phyloP scores from a whole-genome alignment of 495 filamentous ascomycete genomes.

The Penicillium psychrofluorescens region DNA sequence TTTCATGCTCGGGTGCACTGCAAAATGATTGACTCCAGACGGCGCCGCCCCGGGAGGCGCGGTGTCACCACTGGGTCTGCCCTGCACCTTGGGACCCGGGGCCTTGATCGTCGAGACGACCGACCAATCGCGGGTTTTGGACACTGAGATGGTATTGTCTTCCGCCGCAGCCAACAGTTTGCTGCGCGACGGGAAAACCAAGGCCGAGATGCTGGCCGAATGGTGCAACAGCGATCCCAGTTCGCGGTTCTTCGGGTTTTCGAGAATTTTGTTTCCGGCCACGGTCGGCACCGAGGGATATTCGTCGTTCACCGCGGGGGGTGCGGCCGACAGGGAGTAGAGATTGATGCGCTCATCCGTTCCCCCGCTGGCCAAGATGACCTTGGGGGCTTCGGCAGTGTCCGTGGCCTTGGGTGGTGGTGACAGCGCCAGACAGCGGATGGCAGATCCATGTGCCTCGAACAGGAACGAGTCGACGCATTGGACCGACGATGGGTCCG shows the following conservation, averaged over 20 bases:
- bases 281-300: slow-evolving; percentile 50
- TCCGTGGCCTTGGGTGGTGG: slow-evolving; percentile 54
- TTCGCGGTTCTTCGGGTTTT: slow-evolving; percentile 82
- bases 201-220: slow-evolving; percentile 63
- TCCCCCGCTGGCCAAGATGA: slow-evolving; percentile 81
- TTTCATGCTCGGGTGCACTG: slow-evolving; percentile 92
- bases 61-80: slow-evolving; percentile 85
- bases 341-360: slow-evolving; percentile 93
- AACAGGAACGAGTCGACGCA: slow-evolving; percentile 96
- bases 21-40: slow-evolving; percentile 88
- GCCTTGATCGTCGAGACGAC: slow-evolving; percentile 85
- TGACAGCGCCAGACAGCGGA: slow-evolving; percentile 84
- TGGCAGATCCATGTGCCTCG: slow-evolving; percentile 82
- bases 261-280: slow-evolving; percentile 58
- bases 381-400: slow-evolving; percentile 54
- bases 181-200: slow-evolving; percentile 76
- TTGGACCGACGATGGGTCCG: slow-evolving; percentile 36
- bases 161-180: slow-evolving; percentile 82
- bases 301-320: slow-evolving; percentile 38
- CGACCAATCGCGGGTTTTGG: slow-evolving; percentile 81
- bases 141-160: slow-evolving; percentile 82
- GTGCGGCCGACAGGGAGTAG: slow-evolving; percentile 76
- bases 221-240: slow-evolving; percentile 85
- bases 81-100: slow-evolving; percentile 73
- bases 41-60: slow-evolving; percentile 76